These are phyloP conservation scores for Candida sphagnicola DNA, from an alignment of 805 yeast species.

Conservation along the genomic window DNA sequence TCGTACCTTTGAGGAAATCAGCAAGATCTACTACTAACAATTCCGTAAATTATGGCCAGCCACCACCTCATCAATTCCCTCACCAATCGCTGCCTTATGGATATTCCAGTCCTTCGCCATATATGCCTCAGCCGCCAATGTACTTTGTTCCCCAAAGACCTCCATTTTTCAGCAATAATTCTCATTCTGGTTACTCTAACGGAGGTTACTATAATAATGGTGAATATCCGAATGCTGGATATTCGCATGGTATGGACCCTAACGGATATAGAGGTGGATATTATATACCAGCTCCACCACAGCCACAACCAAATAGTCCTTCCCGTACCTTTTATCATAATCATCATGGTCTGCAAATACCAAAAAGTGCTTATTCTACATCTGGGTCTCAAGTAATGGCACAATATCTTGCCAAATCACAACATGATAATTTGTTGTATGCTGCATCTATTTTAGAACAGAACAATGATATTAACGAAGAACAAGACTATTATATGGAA, in stretches of 20 bases:
- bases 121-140: background rate
- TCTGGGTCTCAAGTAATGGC: slow-evolving; percentile 76
- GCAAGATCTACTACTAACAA: too few species aligned
- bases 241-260: background rate
- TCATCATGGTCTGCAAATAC: slow-evolving; percentile 8
- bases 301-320: slow-evolving; percentile 6
- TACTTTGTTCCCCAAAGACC: background rate
- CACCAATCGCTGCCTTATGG: background rate
- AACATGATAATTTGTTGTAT: slow-evolving; percentile 55
- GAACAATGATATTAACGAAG: slow-evolving; percentile 16
- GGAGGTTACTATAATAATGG: background rate
- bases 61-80: slow-evolving; percentile 1
- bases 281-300: background rate
- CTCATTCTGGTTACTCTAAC: background rate
- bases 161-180: background rate
- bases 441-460: slow-evolving; percentile 22
- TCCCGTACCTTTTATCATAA: slow-evolving; percentile 10
- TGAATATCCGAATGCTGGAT: background rate
- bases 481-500: slow-evolving; percentile 4
- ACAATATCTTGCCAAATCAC: slow-evolving; percentile 70
- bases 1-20: slow-evolving; percentile 12
- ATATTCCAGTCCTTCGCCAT: slow-evolving; percentile 1
- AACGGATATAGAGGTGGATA: background rate
- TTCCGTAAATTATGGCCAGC: too few species aligned
- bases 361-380: slow-evolving; percentile 9